Conservation (phyloP, 2,329 filamentous ascomycete species). For the Beauveria asiatica region DNA sequence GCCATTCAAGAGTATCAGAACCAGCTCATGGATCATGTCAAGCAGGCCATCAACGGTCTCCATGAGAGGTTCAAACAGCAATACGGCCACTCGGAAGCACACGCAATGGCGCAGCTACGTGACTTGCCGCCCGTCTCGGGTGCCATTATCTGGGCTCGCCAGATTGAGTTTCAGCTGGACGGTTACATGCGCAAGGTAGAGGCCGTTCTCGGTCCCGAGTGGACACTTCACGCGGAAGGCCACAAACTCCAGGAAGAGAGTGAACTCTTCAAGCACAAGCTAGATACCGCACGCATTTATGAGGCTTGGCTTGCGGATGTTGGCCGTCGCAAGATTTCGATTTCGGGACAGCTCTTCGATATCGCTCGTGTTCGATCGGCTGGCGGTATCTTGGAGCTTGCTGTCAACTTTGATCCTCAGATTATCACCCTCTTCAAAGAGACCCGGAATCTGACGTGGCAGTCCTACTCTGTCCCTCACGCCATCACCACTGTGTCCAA, state of each 20-base stretch:
- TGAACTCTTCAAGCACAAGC: constrained; percentile 88
- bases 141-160: constrained; percentile 93
- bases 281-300: constrained; percentile 88
- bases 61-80: constrained; percentile 98
- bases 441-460: constrained; percentile 90
- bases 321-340: constrained; percentile 77
- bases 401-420: constrained; percentile 94
- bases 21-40: constrained; percentile 95
- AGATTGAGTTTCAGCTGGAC: constrained; percentile 93
- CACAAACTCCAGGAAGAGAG: constrained; percentile 90
- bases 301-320: constrained; percentile 94
- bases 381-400: constrained; percentile 78
- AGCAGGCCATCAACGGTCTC: constrained; percentile 84
- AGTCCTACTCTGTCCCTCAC: constrained; percentile 90
- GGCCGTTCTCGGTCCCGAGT: constrained; percentile 88
- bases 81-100: constrained; percentile 95
- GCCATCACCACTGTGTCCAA: constrained; percentile 93
- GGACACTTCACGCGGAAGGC: constrained; percentile 88
- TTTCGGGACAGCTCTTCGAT: constrained; percentile 84
- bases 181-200: constrained; percentile 99
- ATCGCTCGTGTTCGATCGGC: constrained; percentile 84
- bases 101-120: constrained; percentile 94
- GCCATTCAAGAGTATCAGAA: constrained; percentile 98
- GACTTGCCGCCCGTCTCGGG: constrained; percentile 94
- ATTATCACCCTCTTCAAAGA: constrained; percentile 98